Conservation (phyloP, 2,329 filamentous ascomycete species). For the Fusarium hainanense region DNA sequence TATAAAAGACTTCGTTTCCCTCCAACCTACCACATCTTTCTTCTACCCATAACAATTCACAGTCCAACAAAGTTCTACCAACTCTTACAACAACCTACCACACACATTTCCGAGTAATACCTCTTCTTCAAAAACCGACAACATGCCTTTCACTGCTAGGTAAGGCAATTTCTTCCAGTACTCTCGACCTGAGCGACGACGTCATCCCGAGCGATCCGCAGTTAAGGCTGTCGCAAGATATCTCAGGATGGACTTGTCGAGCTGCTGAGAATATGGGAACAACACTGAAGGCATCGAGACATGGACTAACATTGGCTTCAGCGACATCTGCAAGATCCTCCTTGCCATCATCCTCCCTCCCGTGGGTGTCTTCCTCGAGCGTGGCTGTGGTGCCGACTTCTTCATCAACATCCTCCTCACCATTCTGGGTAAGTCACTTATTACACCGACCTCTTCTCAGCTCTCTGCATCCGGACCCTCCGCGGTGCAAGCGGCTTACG, state of each 20-base stretch:
- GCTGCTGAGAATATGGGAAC: background rate
- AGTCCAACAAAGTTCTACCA: conserved; percentile 9
- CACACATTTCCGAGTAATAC: conserved; percentile 27
- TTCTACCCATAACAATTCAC: conserved; percentile 17
- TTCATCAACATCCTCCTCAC: conserved; percentile 94
- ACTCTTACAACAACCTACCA: background rate
- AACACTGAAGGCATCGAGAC: background rate
- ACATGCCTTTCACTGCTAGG: conserved; percentile 70
- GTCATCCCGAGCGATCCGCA: conserved; percentile 40
- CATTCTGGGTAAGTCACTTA: conserved; percentile 65
- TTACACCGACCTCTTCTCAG: conserved; percentile 10
- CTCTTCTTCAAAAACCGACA: conserved; percentile 46
- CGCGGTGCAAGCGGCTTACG: conserved; percentile 25
- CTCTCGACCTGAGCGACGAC: conserved; percentile 12
- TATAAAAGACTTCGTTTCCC: conserved; percentile 44
- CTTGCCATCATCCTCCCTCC: conserved; percentile 91
- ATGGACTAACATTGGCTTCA: conserved; percentile 37
- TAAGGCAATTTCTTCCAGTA: conserved; percentile 50
- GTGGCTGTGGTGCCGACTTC: conserved; percentile 86
- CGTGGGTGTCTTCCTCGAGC: conserved; percentile 93
- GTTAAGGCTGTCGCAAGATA: conserved; percentile 10
- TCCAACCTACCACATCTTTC: conserved; percentile 3
- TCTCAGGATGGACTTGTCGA: background rate
- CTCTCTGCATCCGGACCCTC: conserved; percentile 55
- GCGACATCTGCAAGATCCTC: conserved; percentile 76